Conservation (phyloP, 768 basidiomycete genomes). For the Mrakia blollopis region DNA sequence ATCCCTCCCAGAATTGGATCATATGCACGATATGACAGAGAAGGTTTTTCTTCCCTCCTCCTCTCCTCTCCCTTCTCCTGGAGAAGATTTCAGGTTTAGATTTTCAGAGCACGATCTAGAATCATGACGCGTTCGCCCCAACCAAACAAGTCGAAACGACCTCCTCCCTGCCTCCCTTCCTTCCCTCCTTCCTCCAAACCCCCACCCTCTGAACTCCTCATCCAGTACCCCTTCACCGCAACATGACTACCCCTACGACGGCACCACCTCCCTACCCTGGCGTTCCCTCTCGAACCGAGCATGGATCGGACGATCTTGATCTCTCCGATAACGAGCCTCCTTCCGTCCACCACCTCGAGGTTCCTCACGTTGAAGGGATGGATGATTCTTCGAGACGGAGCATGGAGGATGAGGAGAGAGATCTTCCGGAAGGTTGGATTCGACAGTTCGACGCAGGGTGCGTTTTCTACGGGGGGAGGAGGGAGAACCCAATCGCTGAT, state of each 20-base stretch:
- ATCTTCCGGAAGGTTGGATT: constrained; percentile 58
- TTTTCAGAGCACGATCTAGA: too few relatives aligned
- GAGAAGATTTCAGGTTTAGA: too few relatives aligned
- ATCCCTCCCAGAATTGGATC: too few relatives aligned
- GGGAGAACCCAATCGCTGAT: not conserved
- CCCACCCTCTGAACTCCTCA: not conserved
- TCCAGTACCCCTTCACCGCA: not conserved
- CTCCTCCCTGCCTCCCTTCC: too few relatives aligned
- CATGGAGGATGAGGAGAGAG: constrained; percentile 34
- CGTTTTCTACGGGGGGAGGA: not conserved
- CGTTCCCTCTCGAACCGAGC: not conserved
- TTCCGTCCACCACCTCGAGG: not conserved
- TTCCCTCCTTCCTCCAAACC: not conserved
- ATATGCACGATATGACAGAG: too few relatives aligned
- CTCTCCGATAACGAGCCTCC: not conserved
- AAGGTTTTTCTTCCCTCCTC: too few relatives aligned
- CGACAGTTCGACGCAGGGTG: constrained; percentile 48
- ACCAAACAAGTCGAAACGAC: too few relatives aligned
- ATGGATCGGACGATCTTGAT: not conserved
- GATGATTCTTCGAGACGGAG: not conserved
- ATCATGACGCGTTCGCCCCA: too few relatives aligned
- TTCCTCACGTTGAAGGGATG: constrained; percentile 13
- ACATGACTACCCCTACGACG: not conserved
- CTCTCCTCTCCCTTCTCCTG: too few relatives aligned
- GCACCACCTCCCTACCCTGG: constrained; percentile 17